A percentile compares a stretch with the other conserved stretches of the same genome.
These are phyloP conservation scores for Talaromyces marneffei DNA, from an alignment of 2,329 filamentous ascomycete species.

Conservation along the genomic window DNA sequence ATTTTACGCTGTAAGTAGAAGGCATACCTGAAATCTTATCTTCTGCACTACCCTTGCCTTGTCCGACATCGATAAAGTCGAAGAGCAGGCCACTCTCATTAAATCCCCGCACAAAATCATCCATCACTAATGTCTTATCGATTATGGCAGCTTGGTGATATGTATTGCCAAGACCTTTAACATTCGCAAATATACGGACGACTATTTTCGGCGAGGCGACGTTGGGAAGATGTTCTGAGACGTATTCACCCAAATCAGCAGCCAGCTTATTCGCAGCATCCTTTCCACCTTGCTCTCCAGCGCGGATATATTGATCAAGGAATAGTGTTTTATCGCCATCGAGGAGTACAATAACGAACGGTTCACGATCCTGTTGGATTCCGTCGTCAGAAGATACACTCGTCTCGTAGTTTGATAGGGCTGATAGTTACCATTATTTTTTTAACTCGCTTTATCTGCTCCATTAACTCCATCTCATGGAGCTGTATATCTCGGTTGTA, in stretches of 20 bases:
- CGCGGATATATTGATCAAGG: slow-evolving; percentile 44
- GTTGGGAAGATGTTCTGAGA: slow-evolving; percentile 36
- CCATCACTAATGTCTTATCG: slow-evolving; percentile 37
- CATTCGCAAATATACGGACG: slow-evolving; percentile 50
- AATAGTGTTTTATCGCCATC: slow-evolving; percentile 55
- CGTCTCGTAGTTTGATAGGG: not conserved
- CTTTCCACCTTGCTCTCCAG: slow-evolving; percentile 49
- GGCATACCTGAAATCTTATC: slow-evolving; percentile 45
- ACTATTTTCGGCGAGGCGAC: slow-evolving; percentile 46
- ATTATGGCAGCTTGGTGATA: slow-evolving; percentile 44
- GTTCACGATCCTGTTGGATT: slow-evolving; percentile 43
- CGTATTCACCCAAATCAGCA: slow-evolving; percentile 38
- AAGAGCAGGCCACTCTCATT: slow-evolving; percentile 48
- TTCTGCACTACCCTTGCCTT: slow-evolving; percentile 40
- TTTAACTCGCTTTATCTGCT: slow-evolving; percentile 41
- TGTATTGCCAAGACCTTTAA: slow-evolving; percentile 46
- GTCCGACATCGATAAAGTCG: slow-evolving; percentile 46
- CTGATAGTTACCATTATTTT: slow-evolving; percentile 38
- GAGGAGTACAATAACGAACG: slow-evolving; percentile 50
- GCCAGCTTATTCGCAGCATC: slow-evolving; percentile 49
- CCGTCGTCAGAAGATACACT: not conserved
- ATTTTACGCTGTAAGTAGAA: not conserved
- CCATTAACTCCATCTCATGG: slow-evolving; percentile 44
- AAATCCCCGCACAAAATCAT: slow-evolving; percentile 53
- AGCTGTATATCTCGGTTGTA: slow-evolving; percentile 45